phyloP scores from a whole-genome alignment of 768 basidiomycete genomes.

The Mycena metata region DNA sequence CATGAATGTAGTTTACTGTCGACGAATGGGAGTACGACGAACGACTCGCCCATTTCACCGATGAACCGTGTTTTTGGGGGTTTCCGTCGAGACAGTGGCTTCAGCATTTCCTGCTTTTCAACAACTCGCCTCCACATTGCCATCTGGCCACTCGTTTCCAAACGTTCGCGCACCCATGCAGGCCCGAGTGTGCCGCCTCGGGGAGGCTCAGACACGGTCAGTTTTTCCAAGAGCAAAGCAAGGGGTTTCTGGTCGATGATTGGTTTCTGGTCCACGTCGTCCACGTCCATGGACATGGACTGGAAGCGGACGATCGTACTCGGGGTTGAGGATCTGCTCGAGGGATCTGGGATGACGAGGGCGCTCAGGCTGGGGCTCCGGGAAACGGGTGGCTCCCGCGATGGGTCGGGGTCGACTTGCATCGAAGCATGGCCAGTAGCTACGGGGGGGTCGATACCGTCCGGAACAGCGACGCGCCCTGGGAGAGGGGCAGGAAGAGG shows the following conservation, averaged over 20 bases:
- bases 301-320: background rate
- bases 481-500: background rate
- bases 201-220: conserved; percentile 5
- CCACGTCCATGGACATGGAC: conserved; percentile 11
- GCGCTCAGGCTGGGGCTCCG: conserved; percentile 10
- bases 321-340: background rate
- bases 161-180: conserved; percentile 25
- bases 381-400: background rate
- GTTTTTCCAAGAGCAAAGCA: background rate
- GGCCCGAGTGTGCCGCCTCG: conserved; percentile 26
- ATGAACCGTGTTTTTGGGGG: background rate
- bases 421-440: background rate
- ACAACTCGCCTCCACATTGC: background rate
- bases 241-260: conserved; percentile 22
- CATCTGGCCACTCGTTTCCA: conserved; percentile 6
- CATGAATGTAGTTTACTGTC: background rate
- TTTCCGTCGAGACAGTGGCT: conserved; percentile 29
- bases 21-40: conserved; percentile 19
- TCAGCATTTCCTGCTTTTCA: conserved; percentile 16
- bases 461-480: no score
- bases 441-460: background rate
- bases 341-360: conserved; percentile 2
- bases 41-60: background rate
- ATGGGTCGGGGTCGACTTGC: no score
- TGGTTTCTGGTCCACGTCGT: background rate